phyloP scores from a whole-genome alignment of 164 flowering plant genomes.

The Akebia trifoliata region DNA sequence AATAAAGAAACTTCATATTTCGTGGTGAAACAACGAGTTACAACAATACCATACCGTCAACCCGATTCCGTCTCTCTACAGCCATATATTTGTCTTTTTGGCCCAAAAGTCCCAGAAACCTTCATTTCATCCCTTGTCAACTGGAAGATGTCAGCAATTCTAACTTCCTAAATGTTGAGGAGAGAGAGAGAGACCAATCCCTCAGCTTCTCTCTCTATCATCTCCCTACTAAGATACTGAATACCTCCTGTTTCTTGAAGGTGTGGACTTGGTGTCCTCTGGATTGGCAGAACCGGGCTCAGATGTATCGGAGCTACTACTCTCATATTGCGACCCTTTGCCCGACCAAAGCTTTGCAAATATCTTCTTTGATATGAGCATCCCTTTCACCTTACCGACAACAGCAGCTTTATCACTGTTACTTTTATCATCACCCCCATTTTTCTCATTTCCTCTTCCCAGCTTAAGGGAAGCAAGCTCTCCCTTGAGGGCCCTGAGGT shows the following conservation, averaged over 20 bases:
- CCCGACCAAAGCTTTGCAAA: slow-evolving; percentile 52
- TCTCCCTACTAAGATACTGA: slow-evolving; percentile 50
- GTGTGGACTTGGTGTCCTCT: slow-evolving; percentile 50
- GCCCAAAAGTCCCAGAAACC: slow-evolving; percentile 5
- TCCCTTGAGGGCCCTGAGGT: slow-evolving; percentile 50
- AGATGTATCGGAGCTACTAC: slow-evolving; percentile 64
- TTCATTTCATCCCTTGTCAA: slow-evolving; percentile 11
- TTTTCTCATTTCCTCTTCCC: slow-evolving; percentile 26
- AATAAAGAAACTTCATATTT: not conserved
- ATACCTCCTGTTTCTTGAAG: slow-evolving; percentile 44
- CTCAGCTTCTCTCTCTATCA: not conserved
- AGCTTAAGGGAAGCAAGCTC: slow-evolving; percentile 52
- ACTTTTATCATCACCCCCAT: slow-evolving; percentile 19
- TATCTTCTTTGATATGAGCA: slow-evolving; percentile 47
- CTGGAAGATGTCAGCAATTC: slow-evolving; percentile 26
- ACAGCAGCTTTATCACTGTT: slow-evolving; percentile 36
- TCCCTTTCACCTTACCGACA: slow-evolving; percentile 39
- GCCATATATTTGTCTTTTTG: slow-evolving; percentile 13
- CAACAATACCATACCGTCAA: slow-evolving; percentile 1
- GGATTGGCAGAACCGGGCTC: slow-evolving; percentile 46
- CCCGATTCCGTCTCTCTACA: not conserved
- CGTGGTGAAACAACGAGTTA: slow-evolving; percentile 6
- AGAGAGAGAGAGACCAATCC: slow-evolving; percentile 7
- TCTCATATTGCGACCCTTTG: slow-evolving; percentile 43
- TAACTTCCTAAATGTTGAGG: slow-evolving; percentile 18